These are phyloP conservation scores for Thraustotheca clavata DNA, from an alignment of 352 stramenopile species.

Conservation along the genomic window DNA sequence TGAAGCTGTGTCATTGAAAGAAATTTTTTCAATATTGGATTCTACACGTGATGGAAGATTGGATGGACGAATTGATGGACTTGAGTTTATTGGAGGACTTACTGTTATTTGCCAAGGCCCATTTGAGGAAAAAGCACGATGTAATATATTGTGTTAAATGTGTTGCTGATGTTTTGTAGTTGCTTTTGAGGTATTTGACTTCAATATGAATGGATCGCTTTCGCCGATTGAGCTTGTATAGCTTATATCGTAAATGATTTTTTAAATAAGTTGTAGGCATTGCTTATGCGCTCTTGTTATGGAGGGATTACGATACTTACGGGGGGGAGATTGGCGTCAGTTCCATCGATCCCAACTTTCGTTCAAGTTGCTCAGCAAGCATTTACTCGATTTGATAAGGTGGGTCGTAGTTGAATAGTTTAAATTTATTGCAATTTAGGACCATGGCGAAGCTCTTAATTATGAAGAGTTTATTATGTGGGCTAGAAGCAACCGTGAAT, in stretches of 20 bases:
- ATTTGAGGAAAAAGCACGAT: slow-evolving; percentile 75
- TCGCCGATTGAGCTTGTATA: slow-evolving; percentile 58
- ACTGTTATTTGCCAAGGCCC: slow-evolving; percentile 53
- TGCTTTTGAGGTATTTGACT: slow-evolving; percentile 71
- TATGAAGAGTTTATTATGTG: slow-evolving; percentile 79
- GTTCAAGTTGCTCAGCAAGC: slow-evolving; percentile 18
- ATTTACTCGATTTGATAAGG: slow-evolving; percentile 18
- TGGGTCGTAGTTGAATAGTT: neutral
- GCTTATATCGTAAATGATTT: neutral
- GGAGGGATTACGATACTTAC: slow-evolving; percentile 19
- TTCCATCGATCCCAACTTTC: slow-evolving; percentile 15
- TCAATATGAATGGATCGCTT: slow-evolving; percentile 66
- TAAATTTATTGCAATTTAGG: slow-evolving; percentile 27
- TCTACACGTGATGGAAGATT: slow-evolving; percentile 30
- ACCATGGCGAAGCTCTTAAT: slow-evolving; percentile 31
- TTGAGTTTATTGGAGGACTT: slow-evolving; percentile 69
- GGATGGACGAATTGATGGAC: slow-evolving; percentile 67
- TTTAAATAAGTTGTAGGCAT: slow-evolving; percentile 26
- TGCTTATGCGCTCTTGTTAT: slow-evolving; percentile 66
- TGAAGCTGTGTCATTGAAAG: slow-evolving; percentile 46
- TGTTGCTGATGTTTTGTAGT: slow-evolving; percentile 28
- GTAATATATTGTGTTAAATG: slow-evolving; percentile 27
- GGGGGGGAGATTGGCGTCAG: slow-evolving; percentile 3
- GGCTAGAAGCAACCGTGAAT: slow-evolving; percentile 72
- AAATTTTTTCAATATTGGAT: slow-evolving; percentile 71